Conservation (phyloP, 148 eudicot species). For the Chenopodium berlandieri region DNA sequence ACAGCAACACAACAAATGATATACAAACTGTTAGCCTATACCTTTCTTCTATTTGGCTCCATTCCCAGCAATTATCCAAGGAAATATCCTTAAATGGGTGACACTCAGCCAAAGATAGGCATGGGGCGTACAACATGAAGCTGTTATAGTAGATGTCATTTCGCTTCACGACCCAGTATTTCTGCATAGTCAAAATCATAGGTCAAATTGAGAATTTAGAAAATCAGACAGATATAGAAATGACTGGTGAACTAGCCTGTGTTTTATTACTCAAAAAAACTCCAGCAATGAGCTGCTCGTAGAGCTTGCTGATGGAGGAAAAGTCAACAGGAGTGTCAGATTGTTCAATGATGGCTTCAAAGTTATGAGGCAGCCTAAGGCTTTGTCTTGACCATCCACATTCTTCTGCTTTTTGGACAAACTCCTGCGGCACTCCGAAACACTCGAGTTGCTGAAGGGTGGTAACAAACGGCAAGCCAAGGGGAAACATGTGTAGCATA, state of each 20-base stretch:
- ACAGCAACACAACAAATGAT: background rate
- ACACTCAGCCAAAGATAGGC: no score
- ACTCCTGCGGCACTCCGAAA: slow-evolving; percentile 7
- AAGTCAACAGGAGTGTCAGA: slow-evolving; percentile 17
- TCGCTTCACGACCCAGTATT: slow-evolving; percentile 4
- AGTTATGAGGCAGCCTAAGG: slow-evolving; percentile 16
- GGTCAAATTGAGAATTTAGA: no score
- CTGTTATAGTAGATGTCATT: background rate
- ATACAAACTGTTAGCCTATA: background rate
- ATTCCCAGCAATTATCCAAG: background rate
- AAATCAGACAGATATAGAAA: no score
- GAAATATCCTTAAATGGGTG: background rate
- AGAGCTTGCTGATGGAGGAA: slow-evolving; percentile 8
- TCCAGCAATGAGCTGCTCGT: slow-evolving; percentile 21
- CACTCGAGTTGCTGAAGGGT: no score
- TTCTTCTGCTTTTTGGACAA: slow-evolving; percentile 1
- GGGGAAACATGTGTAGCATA: slow-evolving; percentile 8
- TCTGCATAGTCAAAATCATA: background rate
- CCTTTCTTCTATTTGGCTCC: background rate
- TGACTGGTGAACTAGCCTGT: background rate
- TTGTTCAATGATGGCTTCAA: slow-evolving; percentile 9
- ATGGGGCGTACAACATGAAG: slow-evolving; percentile 9
- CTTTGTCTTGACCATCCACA: slow-evolving; percentile 3
- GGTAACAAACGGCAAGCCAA: no score
- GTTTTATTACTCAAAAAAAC: slow-evolving; percentile 12